These are phyloP conservation scores for Magnolia officinalis DNA, from an alignment of 164 flowering plant species.

Conservation along the genomic window DNA sequence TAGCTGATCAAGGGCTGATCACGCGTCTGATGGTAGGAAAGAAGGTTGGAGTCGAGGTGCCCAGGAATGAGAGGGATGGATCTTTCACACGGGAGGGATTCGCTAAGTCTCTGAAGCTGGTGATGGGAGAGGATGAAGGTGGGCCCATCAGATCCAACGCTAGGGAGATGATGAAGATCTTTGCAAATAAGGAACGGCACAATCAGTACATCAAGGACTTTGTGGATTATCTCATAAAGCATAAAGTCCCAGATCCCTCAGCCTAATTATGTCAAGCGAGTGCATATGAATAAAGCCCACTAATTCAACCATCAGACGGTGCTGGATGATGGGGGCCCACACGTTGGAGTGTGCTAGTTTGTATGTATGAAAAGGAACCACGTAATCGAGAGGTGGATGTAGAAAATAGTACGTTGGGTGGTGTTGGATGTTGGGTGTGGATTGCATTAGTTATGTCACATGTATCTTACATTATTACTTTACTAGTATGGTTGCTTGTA, in stretches of 20 bases:
- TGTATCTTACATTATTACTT: too few relatives aligned
- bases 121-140: conserved; percentile 27
- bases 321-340: too few relatives aligned
- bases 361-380: too few relatives aligned
- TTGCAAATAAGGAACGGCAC: conserved; percentile 22
- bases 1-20: conserved; percentile 29
- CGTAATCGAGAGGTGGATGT: too few relatives aligned
- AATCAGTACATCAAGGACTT: conserved; percentile 24
- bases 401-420: too few relatives aligned
- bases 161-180: conserved; percentile 6
- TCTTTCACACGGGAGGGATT: conserved; percentile 24
- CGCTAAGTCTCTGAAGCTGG: conserved; percentile 30
- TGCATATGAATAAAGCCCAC: too few relatives aligned
- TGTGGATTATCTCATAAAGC: conserved; percentile 18
- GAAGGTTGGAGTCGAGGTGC: conserved; percentile 36
- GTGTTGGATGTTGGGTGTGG: too few relatives aligned
- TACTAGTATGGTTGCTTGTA: too few relatives aligned
- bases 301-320: too few relatives aligned
- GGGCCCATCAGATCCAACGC: conserved; percentile 14
- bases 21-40: conserved; percentile 37
- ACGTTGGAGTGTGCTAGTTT: too few relatives aligned
- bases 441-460: too few relatives aligned
- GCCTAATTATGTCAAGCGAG: background rate
- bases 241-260: background rate
- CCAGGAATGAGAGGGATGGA: conserved; percentile 37